Base-by-base conservation (phyloP, 805 yeast genomes). In the Teunomyces kruisii region DNA sequence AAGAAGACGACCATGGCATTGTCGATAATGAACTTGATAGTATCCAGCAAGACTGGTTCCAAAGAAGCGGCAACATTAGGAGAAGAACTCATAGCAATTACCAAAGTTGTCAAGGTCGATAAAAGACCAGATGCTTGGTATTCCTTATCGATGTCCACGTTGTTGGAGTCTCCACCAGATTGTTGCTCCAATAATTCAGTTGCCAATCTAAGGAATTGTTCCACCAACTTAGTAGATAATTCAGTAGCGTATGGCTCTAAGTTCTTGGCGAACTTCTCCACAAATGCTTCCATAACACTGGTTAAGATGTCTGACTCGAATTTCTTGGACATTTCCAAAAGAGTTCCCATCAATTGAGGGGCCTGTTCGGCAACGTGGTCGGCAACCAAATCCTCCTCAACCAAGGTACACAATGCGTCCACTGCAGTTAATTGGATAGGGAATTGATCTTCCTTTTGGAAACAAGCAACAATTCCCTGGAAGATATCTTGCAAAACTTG, bases 191-290 rank as follows among this genome's bases (percentile, higher is more conserved):
- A 56, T 58, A 70, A 64, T 42, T 91, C 97, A 39, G 73, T 68
- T 2, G 91, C 86, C 22, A 88, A 61, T 51, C 77, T 74, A 57
- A 87, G 53, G 65, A 91, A 88, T 59, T 92, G 97, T 40, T 81
- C 80, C 12, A 84, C 83, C 54, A 86, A 68, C 58, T 82, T 78
- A 3, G 61, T 59, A 24, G 85, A 78, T 67, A 58, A 70, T 52
- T 72, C 70, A 42, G 59, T 59, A 31, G 96, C 92, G 63, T 88
- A 92, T 13, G 99, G 98, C 45, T 66, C 75, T 49, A 72, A 64
- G 51, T 68, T 68, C 24, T 60, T 54, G 3, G 77, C 70, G 48
- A 72, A 72, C 45, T 63, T 70, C 47, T 69, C 72, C 15, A 72
- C 77, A 50, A 72, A 71, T 3, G 67, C 65, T 39, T 72, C 77